Percentiles rank a stretch among this genome's conserved stretches.
Conservation (phyloP, 2,329 filamentous ascomycete genomes). For the Botrytis galanthina region DNA sequence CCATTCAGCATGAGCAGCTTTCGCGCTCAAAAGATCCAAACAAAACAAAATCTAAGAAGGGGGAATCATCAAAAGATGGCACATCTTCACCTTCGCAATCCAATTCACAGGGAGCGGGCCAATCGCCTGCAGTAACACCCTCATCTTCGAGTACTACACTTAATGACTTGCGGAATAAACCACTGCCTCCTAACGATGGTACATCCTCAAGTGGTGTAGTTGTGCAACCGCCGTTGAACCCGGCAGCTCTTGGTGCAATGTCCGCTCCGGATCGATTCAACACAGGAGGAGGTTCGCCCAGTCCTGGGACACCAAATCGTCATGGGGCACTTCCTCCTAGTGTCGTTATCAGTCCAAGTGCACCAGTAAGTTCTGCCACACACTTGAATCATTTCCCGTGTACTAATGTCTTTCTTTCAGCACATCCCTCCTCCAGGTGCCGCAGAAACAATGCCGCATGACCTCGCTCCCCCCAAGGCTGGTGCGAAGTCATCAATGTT, state of each 20-base stretch:
- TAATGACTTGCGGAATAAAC: slow-evolving; percentile 82
- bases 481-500: slow-evolving; percentile 86
- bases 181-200: slow-evolving; percentile 58
- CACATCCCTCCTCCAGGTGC: slow-evolving; percentile 90
- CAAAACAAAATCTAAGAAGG: slow-evolving; percentile 75
- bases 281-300: slow-evolving; percentile 40
- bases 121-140: slow-evolving; percentile 69
- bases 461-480: slow-evolving; percentile 89
- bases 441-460: slow-evolving; percentile 96
- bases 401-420: slow-evolving; percentile 44
- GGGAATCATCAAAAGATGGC: slow-evolving; percentile 67
- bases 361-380: slow-evolving; percentile 64
- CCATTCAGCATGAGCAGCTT: slow-evolving; percentile 71
- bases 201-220: slow-evolving; percentile 26
- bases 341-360: slow-evolving; percentile 92
- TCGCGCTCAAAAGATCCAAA: slow-evolving; percentile 81
- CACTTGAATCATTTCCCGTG: not conserved
- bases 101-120: slow-evolving; percentile 51
- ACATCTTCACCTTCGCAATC: slow-evolving; percentile 70
- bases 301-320: slow-evolving; percentile 59
- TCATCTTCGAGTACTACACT: slow-evolving; percentile 87
- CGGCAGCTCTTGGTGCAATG: slow-evolving; percentile 31
- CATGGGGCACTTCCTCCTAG: slow-evolving; percentile 71
- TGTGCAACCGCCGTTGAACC: slow-evolving; percentile 37
- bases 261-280: slow-evolving; percentile 46